Percentiles rank a stretch among this genome's conserved stretches.
phyloP scores from a whole-genome alignment of 441 rosid genomes.

The Corymbia citriodora region DNA sequence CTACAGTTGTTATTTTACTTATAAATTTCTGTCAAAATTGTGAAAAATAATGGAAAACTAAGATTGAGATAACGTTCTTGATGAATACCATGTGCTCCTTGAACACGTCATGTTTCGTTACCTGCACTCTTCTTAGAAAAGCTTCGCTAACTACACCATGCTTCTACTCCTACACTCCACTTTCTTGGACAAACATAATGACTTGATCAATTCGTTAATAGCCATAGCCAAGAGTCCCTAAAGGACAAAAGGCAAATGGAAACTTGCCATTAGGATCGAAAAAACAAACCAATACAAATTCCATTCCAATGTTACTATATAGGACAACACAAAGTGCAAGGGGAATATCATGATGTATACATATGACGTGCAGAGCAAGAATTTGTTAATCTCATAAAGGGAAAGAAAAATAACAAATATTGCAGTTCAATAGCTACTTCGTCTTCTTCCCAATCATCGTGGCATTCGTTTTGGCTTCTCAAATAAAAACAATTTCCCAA shows the following conservation, averaged over 20 bases:
- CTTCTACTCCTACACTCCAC: neutral
- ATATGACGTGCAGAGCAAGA: rapidly evolving
- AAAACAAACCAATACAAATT: rapidly evolving
- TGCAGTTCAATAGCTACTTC: rapidly evolving
- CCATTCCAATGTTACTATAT: no score
- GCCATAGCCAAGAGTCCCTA: rapidly evolving
- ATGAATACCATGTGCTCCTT: rapidly evolving
- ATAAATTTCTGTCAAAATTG: neutral
- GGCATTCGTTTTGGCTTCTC: no score
- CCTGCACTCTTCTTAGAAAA: rapidly evolving
- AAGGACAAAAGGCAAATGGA: neutral
- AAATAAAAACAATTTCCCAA: no score
- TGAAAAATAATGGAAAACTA: no score
- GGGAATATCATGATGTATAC: rapidly evolving
- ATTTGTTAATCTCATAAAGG: no score
- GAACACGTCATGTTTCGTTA: neutral
- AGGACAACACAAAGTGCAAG: neutral
- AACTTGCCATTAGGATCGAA: rapidly evolving
- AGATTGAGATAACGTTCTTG: no score
- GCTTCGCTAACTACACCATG: rapidly evolving
- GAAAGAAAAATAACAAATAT: neutral
- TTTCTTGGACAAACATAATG: no score
- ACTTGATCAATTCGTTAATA: rapidly evolving
- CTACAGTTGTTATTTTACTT: rapidly evolving
- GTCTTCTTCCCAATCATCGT: neutral